A percentile compares a stretch with the other conserved stretches of the same genome.
These are phyloP conservation scores for Chiua virens DNA, from an alignment of 768 basidiomycete species.

Conservation along the genomic window DNA sequence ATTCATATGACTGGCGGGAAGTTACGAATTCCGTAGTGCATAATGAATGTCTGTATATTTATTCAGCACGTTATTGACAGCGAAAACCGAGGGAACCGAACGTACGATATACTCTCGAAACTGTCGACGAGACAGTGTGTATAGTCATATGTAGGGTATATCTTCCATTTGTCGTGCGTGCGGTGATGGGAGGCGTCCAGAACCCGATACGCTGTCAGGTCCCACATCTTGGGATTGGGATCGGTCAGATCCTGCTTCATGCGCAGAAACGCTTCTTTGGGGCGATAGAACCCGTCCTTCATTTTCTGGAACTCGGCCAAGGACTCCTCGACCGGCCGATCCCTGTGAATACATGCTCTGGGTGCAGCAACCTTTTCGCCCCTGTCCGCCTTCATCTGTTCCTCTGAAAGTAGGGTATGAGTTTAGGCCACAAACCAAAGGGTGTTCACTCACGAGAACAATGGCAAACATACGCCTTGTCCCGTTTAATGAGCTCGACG, in stretches of 20 bases:
- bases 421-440: background rate
- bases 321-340: conserved; percentile 84
- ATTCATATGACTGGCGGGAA: conserved; percentile 96
- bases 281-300: conserved; percentile 86
- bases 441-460: conserved; percentile 74
- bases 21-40: conserved; percentile 96
- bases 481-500: conserved; percentile 81
- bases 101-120: conserved; percentile 98
- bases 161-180: conserved; percentile 90
- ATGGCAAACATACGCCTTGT: conserved; percentile 94
- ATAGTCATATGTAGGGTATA: conserved; percentile 99
- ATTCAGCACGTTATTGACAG: background rate
- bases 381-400: conserved; percentile 86
- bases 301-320: conserved; percentile 87
- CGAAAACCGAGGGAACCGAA: conserved; percentile 15
- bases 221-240: conserved; percentile 99
- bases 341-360: conserved; percentile 82
- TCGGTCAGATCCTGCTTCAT: conserved; percentile 97
- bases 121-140: conserved; percentile 98
- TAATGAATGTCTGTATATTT: conserved; percentile 75
- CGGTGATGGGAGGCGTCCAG: conserved; percentile 90
- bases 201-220: conserved; percentile 94
- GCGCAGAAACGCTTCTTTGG: conserved; percentile 88
- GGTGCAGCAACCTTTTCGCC: conserved; percentile 84
- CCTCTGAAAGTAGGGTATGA: conserved; percentile 51